Percentiles rank a stretch among this genome's conserved stretches.
phyloP scores from a whole-genome alignment of 768 basidiomycete genomes.

The Amanita molliuscula region DNA sequence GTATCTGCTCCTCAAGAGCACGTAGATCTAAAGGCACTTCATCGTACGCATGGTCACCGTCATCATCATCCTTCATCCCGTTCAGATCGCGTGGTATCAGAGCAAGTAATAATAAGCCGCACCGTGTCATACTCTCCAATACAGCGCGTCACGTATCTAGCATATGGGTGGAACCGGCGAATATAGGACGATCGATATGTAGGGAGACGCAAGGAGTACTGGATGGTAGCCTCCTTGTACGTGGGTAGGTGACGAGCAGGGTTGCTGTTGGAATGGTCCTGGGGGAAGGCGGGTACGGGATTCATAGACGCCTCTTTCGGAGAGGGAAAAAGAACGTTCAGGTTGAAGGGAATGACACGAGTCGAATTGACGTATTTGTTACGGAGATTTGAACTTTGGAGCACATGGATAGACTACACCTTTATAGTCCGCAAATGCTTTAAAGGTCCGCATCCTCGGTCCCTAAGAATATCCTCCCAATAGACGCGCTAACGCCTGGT shows the following conservation, averaged over 20 bases:
- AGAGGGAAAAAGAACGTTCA: background rate
- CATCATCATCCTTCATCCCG: background rate
- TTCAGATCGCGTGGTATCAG: background rate
- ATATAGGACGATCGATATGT: slow-evolving; percentile 1
- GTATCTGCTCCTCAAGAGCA: background rate
- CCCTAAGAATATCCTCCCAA: too few relatives aligned
- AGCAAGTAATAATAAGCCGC: too few relatives aligned
- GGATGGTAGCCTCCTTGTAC: background rate
- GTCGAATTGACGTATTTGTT: too few relatives aligned
- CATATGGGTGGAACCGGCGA: slow-evolving; percentile 2
- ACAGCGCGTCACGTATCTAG: background rate
- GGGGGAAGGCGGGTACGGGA: background rate
- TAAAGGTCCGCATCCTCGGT: too few relatives aligned
- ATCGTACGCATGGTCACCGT: background rate
- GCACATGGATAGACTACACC: too few relatives aligned
- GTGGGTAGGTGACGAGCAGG: background rate
- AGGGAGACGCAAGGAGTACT: background rate
- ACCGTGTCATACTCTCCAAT: background rate
- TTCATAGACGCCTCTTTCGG: background rate
- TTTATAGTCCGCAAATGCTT: too few relatives aligned
- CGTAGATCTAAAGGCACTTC: background rate
- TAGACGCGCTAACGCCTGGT: too few relatives aligned
- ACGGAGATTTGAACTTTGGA: too few relatives aligned
- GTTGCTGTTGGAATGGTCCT: background rate
- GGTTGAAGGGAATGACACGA: background rate